These are phyloP conservation scores for Dactylellina sp. DNA, from an alignment of 2,329 filamentous ascomycete genomes.

Conservation along the genomic window DNA sequence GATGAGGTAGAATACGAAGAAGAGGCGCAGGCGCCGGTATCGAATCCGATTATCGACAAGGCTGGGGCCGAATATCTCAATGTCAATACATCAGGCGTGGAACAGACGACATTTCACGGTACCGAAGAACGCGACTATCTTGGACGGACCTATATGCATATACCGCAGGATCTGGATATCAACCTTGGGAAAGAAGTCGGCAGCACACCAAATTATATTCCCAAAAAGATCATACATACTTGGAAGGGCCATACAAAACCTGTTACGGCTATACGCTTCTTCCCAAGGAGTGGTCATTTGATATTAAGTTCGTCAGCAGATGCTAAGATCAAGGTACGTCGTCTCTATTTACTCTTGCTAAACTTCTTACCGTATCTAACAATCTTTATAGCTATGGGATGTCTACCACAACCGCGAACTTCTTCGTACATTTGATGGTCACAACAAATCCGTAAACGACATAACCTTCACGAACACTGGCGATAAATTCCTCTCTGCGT, in stretches of 20 bases:
- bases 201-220: conserved; percentile 87
- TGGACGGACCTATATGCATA: conserved; percentile 96
- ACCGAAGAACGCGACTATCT: conserved; percentile 88
- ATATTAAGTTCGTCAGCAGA: conserved; percentile 91
- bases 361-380: conserved; percentile 15
- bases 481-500: conserved; percentile 86
- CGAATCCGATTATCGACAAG: conserved; percentile 68
- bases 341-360: not conserved
- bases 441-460: conserved; percentile 89
- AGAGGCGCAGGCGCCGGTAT: conserved; percentile 73
- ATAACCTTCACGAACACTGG: conserved; percentile 86
- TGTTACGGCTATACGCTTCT: conserved; percentile 89
- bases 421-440: conserved; percentile 88
- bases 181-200: conserved; percentile 84
- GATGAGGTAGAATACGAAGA: conserved; percentile 81
- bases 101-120: conserved; percentile 90
- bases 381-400: conserved; percentile 77
- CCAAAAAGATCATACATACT: conserved; percentile 90
- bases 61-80: conserved; percentile 67
- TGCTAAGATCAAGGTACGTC: conserved; percentile 76
- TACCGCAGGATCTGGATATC: conserved; percentile 89
- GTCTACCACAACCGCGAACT: conserved; percentile 90
- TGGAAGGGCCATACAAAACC: conserved; percentile 88
- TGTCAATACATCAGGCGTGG: conserved; percentile 68
- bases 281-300: conserved; percentile 87